Conservation (phyloP, 139 green algal genomes). For the Medakamo hakoo region DNA sequence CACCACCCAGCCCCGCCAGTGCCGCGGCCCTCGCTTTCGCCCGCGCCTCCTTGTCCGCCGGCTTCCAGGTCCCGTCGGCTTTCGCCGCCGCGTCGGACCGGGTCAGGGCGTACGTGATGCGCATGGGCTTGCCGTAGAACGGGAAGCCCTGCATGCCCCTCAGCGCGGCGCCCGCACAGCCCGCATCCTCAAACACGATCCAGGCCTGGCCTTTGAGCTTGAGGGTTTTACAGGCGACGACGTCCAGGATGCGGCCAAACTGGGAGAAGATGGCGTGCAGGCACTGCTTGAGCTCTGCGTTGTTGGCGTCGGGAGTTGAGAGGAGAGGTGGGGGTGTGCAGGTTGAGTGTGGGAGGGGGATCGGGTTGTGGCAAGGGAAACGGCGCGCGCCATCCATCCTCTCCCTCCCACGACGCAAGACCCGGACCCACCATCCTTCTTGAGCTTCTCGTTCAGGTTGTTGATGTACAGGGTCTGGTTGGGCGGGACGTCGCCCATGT, state of each 20-base stretch:
- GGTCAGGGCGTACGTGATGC: slow-evolving; percentile 68
- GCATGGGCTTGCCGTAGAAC: slow-evolving; percentile 93
- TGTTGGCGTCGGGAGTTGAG: not conserved
- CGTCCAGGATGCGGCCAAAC: slow-evolving; percentile 89
- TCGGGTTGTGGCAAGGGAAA: not conserved
- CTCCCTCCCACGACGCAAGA: not conserved
- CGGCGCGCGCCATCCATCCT: not conserved
- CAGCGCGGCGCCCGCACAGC: slow-evolving; percentile 63
- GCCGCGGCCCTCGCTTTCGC: slow-evolving; percentile 16
- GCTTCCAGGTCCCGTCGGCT: slow-evolving; percentile 61
- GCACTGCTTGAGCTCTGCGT: slow-evolving; percentile 81
- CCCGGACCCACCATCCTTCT: slow-evolving; percentile 61
- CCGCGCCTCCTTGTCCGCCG: slow-evolving; percentile 38
- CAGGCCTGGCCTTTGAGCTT: slow-evolving; percentile 78
- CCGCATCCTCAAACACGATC: slow-evolving; percentile 81
- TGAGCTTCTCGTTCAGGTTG: slow-evolving; percentile 89
- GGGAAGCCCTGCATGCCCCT: slow-evolving; percentile 88
- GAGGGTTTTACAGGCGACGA: slow-evolving; percentile 28
- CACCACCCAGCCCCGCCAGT: slow-evolving; percentile 4
- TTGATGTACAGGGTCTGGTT: slow-evolving; percentile 88
- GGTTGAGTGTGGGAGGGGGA: not conserved
- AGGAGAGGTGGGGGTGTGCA: not conserved
- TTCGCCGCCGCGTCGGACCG: slow-evolving; percentile 82
- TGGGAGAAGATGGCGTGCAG: slow-evolving; percentile 89
- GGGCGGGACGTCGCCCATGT: slow-evolving; percentile 40